A percentile compares a stretch with the other conserved stretches of the same genome.
phyloP scores from a whole-genome alignment of 257 asterid species.

The Fraxinus cuspidata region DNA sequence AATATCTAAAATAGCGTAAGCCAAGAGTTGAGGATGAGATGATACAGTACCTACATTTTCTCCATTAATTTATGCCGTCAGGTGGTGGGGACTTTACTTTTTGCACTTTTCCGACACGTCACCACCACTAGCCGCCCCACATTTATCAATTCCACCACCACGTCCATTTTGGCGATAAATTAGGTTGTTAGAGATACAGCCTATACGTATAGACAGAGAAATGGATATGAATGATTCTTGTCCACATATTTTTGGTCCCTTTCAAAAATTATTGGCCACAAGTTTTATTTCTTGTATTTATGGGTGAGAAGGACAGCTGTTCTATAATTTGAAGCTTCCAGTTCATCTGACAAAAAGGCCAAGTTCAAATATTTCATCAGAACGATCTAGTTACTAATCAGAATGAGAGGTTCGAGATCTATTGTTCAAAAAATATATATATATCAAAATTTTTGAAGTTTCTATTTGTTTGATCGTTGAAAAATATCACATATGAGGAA shows the following conservation, averaged over 20 bases:
- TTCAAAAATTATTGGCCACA: slow-evolving; percentile 39
- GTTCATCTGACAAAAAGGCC: neutral
- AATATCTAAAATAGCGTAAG: slow-evolving; percentile 29
- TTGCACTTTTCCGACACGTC: slow-evolving; percentile 69
- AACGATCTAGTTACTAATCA: too few species aligned
- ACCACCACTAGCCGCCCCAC: slow-evolving; percentile 47
- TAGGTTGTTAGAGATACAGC: slow-evolving; percentile 12
- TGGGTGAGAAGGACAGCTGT: slow-evolving; percentile 32
- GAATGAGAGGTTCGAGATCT: too few species aligned
- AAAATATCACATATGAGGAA: too few species aligned
- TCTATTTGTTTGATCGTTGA: too few species aligned
- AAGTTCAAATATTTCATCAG: neutral
- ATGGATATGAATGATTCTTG: slow-evolving; percentile 21
- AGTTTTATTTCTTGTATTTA: neutral
- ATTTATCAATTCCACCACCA: slow-evolving; percentile 25
- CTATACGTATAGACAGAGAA: neutral
- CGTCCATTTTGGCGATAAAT: slow-evolving; percentile 23
- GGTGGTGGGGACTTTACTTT: slow-evolving; percentile 33
- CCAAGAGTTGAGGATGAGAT: slow-evolving; percentile 30
- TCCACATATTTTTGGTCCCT: slow-evolving; percentile 32
- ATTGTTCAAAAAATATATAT: too few species aligned
- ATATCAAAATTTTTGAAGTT: too few species aligned
- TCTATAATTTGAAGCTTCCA: slow-evolving; percentile 24
- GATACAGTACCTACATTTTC: slow-evolving; percentile 14
- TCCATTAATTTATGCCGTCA: slow-evolving; percentile 11